These are phyloP conservation scores for Inga oerstediana DNA, from an alignment of 306 rosid genomes.

Conservation along the genomic window DNA sequence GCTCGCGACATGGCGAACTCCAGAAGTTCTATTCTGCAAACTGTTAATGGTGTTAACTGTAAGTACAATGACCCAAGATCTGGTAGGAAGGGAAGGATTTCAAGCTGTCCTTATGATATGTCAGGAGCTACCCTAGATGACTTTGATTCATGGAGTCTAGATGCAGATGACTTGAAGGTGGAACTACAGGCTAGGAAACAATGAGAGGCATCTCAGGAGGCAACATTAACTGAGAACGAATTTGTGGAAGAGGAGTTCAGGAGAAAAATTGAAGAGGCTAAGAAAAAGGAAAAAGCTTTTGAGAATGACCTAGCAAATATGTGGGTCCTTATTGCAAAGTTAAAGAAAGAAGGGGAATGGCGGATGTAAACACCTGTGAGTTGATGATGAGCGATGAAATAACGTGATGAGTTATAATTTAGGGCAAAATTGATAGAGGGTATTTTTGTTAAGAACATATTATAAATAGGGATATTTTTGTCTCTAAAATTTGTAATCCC, in stretches of 20 bases:
- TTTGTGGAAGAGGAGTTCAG: conserved; percentile 78
- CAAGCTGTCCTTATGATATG: conserved; percentile 65
- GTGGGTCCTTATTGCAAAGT: conserved; percentile 99
- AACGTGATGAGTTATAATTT: too few species aligned
- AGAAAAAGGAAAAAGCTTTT: conserved; percentile 90
- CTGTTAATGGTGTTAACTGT: conserved; percentile 66
- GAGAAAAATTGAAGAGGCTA: conserved; percentile 84
- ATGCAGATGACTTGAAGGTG: conserved; percentile 76
- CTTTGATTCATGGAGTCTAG: conserved; percentile 86
- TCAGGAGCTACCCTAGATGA: conserved; percentile 60
- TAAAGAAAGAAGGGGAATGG: conserved; percentile 76
- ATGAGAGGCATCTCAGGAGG: conserved; percentile 89
- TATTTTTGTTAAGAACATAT: too few species aligned
- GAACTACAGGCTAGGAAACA: conserved; percentile 96
- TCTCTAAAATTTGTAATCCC: too few species aligned
- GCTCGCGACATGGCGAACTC: conserved; percentile 75
- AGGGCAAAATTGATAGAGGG: too few species aligned
- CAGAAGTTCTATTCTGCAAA: conserved; percentile 50
- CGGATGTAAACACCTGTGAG: too few species aligned
- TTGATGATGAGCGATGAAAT: too few species aligned
- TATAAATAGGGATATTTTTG: too few species aligned
- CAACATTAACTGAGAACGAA: conserved; percentile 91
- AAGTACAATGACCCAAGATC: conserved; percentile 69
- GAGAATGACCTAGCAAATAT: conserved; percentile 99
- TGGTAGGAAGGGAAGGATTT: conserved; percentile 83